Conservation (phyloP, 768 basidiomycete genomes). For the Cyclocybe cylindracea region DNA sequence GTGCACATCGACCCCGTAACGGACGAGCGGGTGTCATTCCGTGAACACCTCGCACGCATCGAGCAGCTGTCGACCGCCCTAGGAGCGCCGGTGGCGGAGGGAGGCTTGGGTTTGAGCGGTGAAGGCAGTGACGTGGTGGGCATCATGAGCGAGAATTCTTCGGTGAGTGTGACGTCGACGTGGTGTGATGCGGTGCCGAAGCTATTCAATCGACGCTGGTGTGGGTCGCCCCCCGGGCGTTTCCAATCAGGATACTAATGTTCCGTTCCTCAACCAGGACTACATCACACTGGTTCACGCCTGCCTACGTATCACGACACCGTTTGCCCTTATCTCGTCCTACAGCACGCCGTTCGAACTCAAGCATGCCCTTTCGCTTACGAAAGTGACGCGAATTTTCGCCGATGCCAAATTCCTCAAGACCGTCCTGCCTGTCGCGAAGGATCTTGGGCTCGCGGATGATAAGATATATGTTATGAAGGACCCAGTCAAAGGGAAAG, state of each 20-base stretch:
- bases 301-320: conserved; percentile 29
- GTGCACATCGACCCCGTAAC: conserved; percentile 57
- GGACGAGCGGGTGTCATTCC: conserved; percentile 44
- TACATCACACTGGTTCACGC: conserved; percentile 35
- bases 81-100: conserved; percentile 41
- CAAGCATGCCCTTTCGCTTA: conserved; percentile 32
- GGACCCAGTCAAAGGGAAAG: conserved; percentile 36
- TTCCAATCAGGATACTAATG: background rate
- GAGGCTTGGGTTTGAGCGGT: conserved; percentile 55
- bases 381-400: conserved; percentile 34
- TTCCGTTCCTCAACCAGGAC: conserved; percentile 25
- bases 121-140: conserved; percentile 57
- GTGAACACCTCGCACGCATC: conserved; percentile 52
- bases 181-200: no score
- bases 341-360: conserved; percentile 40
- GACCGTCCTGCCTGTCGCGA: conserved; percentile 30
- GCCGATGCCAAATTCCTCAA: conserved; percentile 33
- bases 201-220: no score
- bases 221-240: no score
- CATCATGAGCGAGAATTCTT: conserved; percentile 68
- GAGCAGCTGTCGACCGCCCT: conserved; percentile 60
- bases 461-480: conserved; percentile 52
- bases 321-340: conserved; percentile 36
- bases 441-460: conserved; percentile 33
- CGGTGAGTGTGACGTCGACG: conserved; percentile 41